These are phyloP conservation scores for Umbilicus rupestris DNA, from an alignment of 164 flowering plant species.

Conservation along the genomic window DNA sequence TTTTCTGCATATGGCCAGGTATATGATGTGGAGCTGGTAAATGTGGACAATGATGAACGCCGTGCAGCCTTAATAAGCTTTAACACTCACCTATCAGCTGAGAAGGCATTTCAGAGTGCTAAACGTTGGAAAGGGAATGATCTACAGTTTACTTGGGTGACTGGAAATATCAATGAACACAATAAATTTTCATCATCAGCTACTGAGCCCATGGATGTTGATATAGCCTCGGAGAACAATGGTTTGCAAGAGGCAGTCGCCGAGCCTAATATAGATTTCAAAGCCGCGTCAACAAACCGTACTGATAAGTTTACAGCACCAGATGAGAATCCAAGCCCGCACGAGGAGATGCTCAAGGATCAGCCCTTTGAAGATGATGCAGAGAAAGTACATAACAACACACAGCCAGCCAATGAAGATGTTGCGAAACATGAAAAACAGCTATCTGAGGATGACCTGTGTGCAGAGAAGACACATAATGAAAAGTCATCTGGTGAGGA, in stretches of 20 bases:
- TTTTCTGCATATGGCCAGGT: slow-evolving; percentile 68
- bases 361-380: background rate
- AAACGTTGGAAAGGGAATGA: slow-evolving; percentile 69
- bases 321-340: background rate
- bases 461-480: background rate
- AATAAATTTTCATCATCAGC: background rate
- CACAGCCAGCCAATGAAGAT: background rate
- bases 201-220: background rate
- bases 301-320: background rate
- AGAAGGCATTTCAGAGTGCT: slow-evolving; percentile 67
- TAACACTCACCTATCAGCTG: slow-evolving; percentile 62
- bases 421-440: background rate
- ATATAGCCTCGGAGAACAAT: background rate
- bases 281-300: background rate
- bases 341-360: background rate
- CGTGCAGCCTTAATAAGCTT: slow-evolving; percentile 48
- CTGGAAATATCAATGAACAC: slow-evolving; percentile 20
- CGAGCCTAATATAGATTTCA: background rate
- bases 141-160: slow-evolving; percentile 65
- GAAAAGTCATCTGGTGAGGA: background rate
- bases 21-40: slow-evolving; percentile 58
- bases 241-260: background rate
- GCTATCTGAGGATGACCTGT: background rate
- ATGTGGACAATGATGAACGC: slow-evolving; percentile 22
- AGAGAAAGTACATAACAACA: background rate